Conservation (phyloP, 306 rosid genomes). For the Trichosanthes cucumerina region DNA sequence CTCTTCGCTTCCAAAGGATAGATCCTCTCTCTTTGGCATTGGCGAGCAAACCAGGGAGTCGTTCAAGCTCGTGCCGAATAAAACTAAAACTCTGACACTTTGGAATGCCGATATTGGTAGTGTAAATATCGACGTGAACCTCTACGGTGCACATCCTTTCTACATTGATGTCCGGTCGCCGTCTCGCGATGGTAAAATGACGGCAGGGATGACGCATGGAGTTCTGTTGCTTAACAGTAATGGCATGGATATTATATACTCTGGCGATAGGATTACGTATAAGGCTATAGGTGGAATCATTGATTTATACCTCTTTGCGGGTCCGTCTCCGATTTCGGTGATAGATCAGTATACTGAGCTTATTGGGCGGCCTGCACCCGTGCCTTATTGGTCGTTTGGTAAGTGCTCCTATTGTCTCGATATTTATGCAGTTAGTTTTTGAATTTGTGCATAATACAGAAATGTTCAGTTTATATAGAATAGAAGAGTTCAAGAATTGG, state of each 20-base stretch:
- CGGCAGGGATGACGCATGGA: constrained; percentile 55
- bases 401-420: constrained; percentile 10
- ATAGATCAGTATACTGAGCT: constrained; percentile 67
- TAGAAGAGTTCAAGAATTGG: neutral
- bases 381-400: constrained; percentile 97
- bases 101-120: constrained; percentile 54
- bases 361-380: constrained; percentile 68
- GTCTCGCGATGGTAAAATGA: constrained; percentile 26
- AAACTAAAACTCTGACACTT: constrained; percentile 41
- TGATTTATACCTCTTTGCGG: constrained; percentile 61
- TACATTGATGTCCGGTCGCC: constrained; percentile 59
- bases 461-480: neutral
- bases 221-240: constrained; percentile 63
- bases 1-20: constrained; percentile 39
- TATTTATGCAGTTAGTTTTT: neutral
- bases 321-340: constrained; percentile 57
- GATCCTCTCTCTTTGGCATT: constrained; percentile 53
- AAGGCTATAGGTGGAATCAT: constrained; percentile 68
- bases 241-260: constrained; percentile 66
- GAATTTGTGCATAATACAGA: neutral
- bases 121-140: constrained; percentile 34
- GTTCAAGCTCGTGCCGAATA: constrained; percentile 39
- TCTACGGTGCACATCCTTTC: constrained; percentile 84
- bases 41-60: constrained; percentile 68
- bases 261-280: constrained; percentile 51